phyloP scores from a whole-genome alignment of 768 basidiomycete species.

The Podaxis mareebaensis region DNA sequence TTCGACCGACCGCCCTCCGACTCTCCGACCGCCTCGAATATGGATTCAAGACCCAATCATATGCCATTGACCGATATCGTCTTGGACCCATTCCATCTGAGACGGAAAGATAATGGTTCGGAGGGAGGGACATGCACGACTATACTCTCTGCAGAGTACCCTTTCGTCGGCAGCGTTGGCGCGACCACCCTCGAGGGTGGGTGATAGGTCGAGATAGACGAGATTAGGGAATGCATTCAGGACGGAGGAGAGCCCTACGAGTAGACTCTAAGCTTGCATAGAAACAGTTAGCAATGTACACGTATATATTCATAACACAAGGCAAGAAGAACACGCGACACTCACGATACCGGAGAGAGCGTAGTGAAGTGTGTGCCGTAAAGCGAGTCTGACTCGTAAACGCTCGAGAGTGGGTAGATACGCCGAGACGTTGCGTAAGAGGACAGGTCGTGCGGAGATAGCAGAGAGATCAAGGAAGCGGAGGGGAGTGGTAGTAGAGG shows the following conservation, averaged over 20 bases:
- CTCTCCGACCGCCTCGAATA: constrained; percentile 2
- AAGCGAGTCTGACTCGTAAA: constrained; percentile 56
- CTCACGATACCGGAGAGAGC: constrained; percentile 68
- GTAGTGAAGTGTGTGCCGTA: constrained; percentile 66
- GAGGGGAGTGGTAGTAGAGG: constrained; percentile 47
- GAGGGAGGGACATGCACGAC: constrained; percentile 52
- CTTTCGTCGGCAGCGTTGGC: constrained; percentile 49
- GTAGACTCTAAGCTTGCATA: constrained; percentile 43
- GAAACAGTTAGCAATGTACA: constrained; percentile 9
- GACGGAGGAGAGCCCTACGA: constrained; percentile 61
- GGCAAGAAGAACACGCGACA: constrained; percentile 19
- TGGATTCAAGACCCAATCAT: neutral
- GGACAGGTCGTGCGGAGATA: constrained; percentile 57
- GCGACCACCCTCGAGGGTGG: constrained; percentile 50
- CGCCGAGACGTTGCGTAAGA: constrained; percentile 55
- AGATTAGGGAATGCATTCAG: constrained; percentile 50
- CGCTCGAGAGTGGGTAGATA: constrained; percentile 50
- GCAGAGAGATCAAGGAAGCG: constrained; percentile 58
- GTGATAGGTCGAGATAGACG: constrained; percentile 58
- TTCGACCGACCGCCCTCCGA: constrained; percentile 13
- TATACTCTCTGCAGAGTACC: constrained; percentile 55
- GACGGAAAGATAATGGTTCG: constrained; percentile 57
- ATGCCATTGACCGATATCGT: constrained; percentile 34
- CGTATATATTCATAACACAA: constrained; percentile 14
- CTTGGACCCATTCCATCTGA: constrained; percentile 49